These are phyloP conservation scores for Venturia effusa DNA, from an alignment of 2,329 filamentous ascomycete species.

Conservation along the genomic window DNA sequence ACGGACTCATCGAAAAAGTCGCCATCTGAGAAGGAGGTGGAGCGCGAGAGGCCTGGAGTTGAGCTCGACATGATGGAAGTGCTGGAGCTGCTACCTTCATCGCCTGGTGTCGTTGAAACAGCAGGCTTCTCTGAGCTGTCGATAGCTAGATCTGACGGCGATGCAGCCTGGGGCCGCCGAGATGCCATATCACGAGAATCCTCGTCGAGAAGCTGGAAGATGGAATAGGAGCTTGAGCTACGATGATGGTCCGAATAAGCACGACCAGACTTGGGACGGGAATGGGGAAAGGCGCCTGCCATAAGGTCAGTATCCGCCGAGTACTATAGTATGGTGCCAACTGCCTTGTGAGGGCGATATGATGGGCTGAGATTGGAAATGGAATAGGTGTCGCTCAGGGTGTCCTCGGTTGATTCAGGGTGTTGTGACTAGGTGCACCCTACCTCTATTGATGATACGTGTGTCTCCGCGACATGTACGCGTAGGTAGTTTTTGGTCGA, in stretches of 20 bases:
- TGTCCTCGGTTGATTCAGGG: neutral
- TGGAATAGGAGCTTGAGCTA: neutral
- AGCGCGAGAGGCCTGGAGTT: conserved; percentile 56
- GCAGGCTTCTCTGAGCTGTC: neutral
- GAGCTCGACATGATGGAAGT: conserved; percentile 13
- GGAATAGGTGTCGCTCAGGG: neutral
- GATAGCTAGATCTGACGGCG: neutral
- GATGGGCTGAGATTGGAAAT: neutral
- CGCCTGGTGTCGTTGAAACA: neutral
- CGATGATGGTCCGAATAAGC: neutral
- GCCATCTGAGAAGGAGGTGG: conserved; percentile 71
- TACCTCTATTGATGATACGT: neutral
- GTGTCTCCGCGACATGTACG: neutral
- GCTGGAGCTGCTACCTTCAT: neutral
- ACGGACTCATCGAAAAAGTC: conserved; percentile 79
- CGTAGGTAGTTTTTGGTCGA: neutral
- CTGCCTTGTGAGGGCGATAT: no score
- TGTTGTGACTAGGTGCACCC: neutral
- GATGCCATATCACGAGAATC: conserved; percentile 11
- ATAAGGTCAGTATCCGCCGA: neutral
- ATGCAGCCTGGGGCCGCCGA: neutral
- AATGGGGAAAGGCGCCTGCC: neutral
- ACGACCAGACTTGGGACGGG: neutral
- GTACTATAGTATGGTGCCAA: no score
- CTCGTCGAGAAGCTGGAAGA: conserved; percentile 8